Base-by-base conservation (phyloP, 1,139 yeast species). In the Yamadazyma trypodendri region DNA sequence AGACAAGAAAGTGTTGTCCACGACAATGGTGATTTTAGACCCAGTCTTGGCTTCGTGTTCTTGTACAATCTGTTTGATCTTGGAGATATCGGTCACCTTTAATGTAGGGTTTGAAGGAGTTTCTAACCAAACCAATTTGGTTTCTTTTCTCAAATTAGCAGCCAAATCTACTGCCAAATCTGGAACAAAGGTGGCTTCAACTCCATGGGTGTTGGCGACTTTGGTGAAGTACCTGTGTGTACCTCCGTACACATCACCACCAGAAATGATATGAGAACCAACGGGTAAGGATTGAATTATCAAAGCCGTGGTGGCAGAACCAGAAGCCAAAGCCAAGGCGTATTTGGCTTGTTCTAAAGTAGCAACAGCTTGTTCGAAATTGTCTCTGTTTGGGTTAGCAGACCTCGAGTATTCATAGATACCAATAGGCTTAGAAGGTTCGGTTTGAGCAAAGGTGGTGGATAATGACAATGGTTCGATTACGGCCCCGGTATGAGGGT, bases 181-280 rank as follows among this genome's bases (percentile, higher is more conserved):
- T 50, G 75, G 78, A 40, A 88, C 81, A 63, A 87, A 86, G 22
- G 80, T 65, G 35, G 84, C 78, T 41, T 70, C 74, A 38, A 86
- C 85, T 40, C 92, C 92, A 57, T 86, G 95, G 38, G 87, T 77
- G 58, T 72, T 72, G 44, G 92, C 95, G 36, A 87, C 95, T 62
- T 84, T 77, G 58, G 95, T 84, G 73, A 87, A 86, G 67, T 86
- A 87, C 63, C 96, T 76, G 69, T 87, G 94, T 44, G 96, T 87
- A 55, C 96, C 96, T 47, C 96, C 96, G 63, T 88, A 88, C 35
- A 88, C 95, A 55, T 88, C 96, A 51, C 88, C 92, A 54, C 87
- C 81, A 37, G 92, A 81, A 38, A 87, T 72, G 36, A 84, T 84
- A 55, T 86, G 95, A 38, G 86, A 72, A 40, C 83, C 84, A 48